These are phyloP conservation scores for Penicillium desertorum DNA, from an alignment of 495 filamentous ascomycete genomes.

Conservation along the genomic window DNA sequence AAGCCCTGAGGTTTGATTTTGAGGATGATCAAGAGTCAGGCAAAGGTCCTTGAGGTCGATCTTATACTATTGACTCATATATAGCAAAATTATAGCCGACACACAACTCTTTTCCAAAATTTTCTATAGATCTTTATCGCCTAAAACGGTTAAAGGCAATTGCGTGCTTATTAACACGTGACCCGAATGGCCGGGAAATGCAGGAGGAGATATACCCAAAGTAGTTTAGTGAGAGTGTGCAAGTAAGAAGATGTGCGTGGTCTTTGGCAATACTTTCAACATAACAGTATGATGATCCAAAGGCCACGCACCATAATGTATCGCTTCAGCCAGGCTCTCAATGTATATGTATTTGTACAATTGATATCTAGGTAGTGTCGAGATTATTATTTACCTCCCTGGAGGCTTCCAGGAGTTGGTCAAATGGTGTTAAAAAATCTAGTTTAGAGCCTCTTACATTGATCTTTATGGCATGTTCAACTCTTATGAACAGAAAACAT, in stretches of 20 bases:
- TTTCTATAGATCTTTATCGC: constrained; percentile 24
- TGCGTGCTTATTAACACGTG: constrained; percentile 7
- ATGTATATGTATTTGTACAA: neutral
- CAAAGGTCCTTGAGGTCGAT: too few relatives aligned
- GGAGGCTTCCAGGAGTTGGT: neutral
- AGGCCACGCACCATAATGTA: neutral
- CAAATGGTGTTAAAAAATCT: neutral
- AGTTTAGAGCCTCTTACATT: neutral
- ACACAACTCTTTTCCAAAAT: constrained; percentile 3
- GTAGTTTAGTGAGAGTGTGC: neutral
- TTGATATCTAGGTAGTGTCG: neutral
- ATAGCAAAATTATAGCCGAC: neutral
- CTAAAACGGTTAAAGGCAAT: constrained; percentile 6
- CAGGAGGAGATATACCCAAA: neutral
- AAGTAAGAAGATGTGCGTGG: neutral
- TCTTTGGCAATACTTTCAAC: neutral
- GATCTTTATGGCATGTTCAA: neutral
- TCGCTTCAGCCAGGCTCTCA: neutral
- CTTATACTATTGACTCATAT: constrained; percentile 1
- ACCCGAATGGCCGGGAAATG: neutral
- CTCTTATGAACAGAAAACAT: neutral
- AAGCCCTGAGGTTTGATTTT: constrained; percentile 1
- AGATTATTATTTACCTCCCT: neutral
- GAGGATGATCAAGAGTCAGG: neutral
- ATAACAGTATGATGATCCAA: neutral